Percentiles rank a stretch among this genome's conserved stretches.
phyloP scores from a whole-genome alignment of 805 yeast genomes.

The Barnettozyma vustinii region DNA sequence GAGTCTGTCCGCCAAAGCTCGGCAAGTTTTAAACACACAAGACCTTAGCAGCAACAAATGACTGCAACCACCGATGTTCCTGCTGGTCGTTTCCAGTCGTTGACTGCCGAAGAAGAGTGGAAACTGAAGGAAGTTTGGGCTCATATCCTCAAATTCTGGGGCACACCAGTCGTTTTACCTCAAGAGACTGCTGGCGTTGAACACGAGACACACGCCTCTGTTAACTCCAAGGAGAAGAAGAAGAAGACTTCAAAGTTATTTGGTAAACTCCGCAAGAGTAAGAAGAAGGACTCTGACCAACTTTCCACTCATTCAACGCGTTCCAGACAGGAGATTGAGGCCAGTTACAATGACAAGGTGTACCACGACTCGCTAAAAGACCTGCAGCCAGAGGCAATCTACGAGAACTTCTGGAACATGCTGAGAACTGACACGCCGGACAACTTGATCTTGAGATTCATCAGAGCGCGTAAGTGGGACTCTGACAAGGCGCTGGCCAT shows the following conservation, averaged over 20 bases:
- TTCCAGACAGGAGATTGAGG: conserved; percentile 28
- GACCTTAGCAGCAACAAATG: conserved; percentile 5
- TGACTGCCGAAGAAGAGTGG: conserved; percentile 53
- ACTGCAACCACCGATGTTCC: conserved; percentile 13
- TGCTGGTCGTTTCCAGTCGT: conserved; percentile 40
- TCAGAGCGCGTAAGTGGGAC: conserved; percentile 86
- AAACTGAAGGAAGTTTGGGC: conserved; percentile 70
- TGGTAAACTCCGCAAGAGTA: conserved; percentile 19
- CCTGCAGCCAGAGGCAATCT: conserved; percentile 46
- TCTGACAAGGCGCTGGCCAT: conserved; percentile 61
- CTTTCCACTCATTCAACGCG: conserved; percentile 22
- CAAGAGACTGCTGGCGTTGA: conserved; percentile 1
- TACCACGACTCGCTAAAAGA: conserved; percentile 47
- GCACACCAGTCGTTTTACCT: conserved; percentile 33
- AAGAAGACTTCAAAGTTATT: conserved; percentile 21
- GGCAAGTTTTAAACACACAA: not conserved
- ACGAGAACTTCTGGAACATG: conserved; percentile 51
- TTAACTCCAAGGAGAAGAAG: conserved; percentile 3
- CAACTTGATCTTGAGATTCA: conserved; percentile 64
- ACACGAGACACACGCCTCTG: conserved; percentile 14
- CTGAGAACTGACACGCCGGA: conserved; percentile 79
- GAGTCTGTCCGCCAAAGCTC: not conserved
- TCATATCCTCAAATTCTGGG: conserved; percentile 54
- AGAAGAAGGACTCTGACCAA: conserved; percentile 12
- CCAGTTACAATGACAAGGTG: conserved; percentile 29